Percentiles rank a stretch among this genome's conserved stretches.
These are phyloP conservation scores for Cyathus striatus DNA, from an alignment of 768 basidiomycete genomes.

Conservation along the genomic window DNA sequence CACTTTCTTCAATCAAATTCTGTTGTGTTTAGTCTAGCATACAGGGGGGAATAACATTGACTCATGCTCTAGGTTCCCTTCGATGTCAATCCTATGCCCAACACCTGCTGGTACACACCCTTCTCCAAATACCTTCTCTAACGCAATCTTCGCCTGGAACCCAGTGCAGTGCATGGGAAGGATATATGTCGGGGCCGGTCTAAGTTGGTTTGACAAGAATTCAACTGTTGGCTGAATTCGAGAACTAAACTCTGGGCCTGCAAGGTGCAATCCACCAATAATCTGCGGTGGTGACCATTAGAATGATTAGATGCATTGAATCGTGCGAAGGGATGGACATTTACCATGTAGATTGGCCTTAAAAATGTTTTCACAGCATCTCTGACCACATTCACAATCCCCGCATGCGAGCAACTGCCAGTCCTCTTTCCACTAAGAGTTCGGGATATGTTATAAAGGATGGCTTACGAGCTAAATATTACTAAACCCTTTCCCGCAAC, in stretches of 20 bases:
- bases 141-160: slow-evolving; percentile 67
- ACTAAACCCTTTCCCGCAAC: slow-evolving; percentile 79
- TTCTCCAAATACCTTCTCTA: slow-evolving; percentile 66
- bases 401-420: slow-evolving; percentile 58
- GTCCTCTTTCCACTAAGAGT: too few relatives aligned
- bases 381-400: slow-evolving; percentile 78
- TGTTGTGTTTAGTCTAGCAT: slow-evolving; percentile 11
- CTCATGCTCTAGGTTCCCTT: slow-evolving; percentile 42
- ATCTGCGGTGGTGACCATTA: slow-evolving; percentile 34
- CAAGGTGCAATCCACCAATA: slow-evolving; percentile 82
- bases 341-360: slow-evolving; percentile 74
- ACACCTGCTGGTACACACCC: slow-evolving; percentile 76
- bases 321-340: slow-evolving; percentile 1
- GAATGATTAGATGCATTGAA: background rate
- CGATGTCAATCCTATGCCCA: slow-evolving; percentile 59
- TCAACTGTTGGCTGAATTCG: slow-evolving; percentile 68
- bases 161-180: slow-evolving; percentile 87
- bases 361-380: slow-evolving; percentile 59
- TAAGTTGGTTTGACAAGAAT: slow-evolving; percentile 57
- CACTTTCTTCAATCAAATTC: too few relatives aligned
- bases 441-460: too few relatives aligned
- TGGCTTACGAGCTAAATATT: slow-evolving; percentile 75
- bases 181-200: slow-evolving; percentile 63
- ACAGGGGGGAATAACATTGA: slow-evolving; percentile 24
- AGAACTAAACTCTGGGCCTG: slow-evolving; percentile 55